phyloP scores from a whole-genome alignment of 352 stramenopile genomes.

The Globisporangium cederbergense region DNA sequence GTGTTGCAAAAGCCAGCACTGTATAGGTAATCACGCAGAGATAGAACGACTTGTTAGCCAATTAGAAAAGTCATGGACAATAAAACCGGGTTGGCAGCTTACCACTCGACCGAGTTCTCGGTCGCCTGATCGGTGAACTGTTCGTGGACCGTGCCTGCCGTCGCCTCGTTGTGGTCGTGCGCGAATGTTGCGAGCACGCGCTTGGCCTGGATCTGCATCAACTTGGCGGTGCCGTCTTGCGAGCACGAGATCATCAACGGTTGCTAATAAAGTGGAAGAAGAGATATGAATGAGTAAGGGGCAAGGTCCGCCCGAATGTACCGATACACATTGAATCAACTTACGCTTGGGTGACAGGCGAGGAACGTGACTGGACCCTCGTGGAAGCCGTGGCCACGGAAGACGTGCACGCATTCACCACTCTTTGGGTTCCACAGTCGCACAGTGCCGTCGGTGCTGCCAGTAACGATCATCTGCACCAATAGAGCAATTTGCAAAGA shows the following conservation, averaged over 20 bases:
- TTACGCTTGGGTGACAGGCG: constrained; percentile 77
- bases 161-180: constrained; percentile 59
- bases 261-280: constrained; percentile 51
- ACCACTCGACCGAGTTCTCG: constrained; percentile 88
- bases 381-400: constrained; percentile 82
- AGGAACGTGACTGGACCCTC: constrained; percentile 91
- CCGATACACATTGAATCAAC: constrained; percentile 15
- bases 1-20: constrained; percentile 93
- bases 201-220: constrained; percentile 93
- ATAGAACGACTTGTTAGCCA: neutral
- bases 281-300: neutral
- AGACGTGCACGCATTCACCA: constrained; percentile 90
- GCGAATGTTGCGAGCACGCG: constrained; percentile 89
- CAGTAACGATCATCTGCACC: constrained; percentile 88
- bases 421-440: constrained; percentile 96
- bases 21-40: neutral
- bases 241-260: constrained; percentile 90
- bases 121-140: constrained; percentile 37
- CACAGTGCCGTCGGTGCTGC: constrained; percentile 92
- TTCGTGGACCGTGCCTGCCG: constrained; percentile 46
- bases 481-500: constrained; percentile 4
- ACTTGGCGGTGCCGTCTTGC: constrained; percentile 91
- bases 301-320: neutral
- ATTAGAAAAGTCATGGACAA: neutral
- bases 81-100: constrained; percentile 11